Evolutionary conservation across 805 yeast genomes (phyloP), one percentile per base, ranked within the genome.

Genomic region (Metschnikowia gelsemii): DNA sequence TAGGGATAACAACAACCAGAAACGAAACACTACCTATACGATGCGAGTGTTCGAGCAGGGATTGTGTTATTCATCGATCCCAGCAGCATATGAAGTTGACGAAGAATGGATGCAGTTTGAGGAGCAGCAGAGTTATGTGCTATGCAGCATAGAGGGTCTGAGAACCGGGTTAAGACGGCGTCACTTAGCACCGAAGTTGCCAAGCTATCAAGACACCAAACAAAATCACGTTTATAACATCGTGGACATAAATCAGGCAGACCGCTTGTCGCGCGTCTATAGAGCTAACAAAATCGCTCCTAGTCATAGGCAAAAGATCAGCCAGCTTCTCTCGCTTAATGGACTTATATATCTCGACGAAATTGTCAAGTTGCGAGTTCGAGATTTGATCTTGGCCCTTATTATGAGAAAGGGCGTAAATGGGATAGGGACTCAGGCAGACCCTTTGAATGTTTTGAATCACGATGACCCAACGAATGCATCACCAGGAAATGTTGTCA

Each of bases 71-170:
- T 58, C 61, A 21, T 74, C 75, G 9, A 58, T 80, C 8, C 84
- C 85, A 1, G 64, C 66, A 3, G 76, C 81, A 1, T 58, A 64
- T 44, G 86, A 80, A 50, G 65, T 80, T 64, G 72, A 75, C 45
- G 66, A 65, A 6, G 56, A 55, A 14, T 72, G 65, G 42, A 51
- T 74, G 1, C 54, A 58, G 5, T 54, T 73, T 46, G 86, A 80
- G 49, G 75, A 75, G 23, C 49, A 49, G 2, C 70, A 70, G 35
- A 58, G 68, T 35, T 47, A 48, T 9, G 28, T 47, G 31, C 46
- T 67, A 8, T 43, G 51, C 6, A 41, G 40, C 11, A 51, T 50
- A 20, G 70, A 63, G 28, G n/a, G n/a, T n/a, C n/a, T n/a, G n/a
- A n/a, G n/a, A n/a, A n/a, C n/a, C n/a, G n/a, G n/a, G n/a, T 17